Evolutionary conservation across 805 yeast genomes (phyloP).

Genomic region (Kazachstania kunashirensis): DNA sequence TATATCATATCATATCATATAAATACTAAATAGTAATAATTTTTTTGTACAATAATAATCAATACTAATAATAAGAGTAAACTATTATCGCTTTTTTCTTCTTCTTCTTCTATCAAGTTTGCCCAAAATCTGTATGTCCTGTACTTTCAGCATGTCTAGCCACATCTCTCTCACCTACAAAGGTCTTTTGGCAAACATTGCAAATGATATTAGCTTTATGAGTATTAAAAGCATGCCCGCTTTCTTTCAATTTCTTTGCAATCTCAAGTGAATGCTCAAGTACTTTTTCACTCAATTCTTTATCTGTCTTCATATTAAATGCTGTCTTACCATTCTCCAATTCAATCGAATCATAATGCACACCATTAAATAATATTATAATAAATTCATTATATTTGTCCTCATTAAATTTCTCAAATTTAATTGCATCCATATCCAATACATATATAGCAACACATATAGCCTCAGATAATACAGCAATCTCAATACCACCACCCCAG

Average conservation of each 20-base stretch:
- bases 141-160: constrained; percentile 52
- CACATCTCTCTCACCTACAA: constrained; percentile 58
- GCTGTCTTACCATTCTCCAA: constrained; percentile 32
- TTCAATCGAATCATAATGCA: constrained; percentile 63
- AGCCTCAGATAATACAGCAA: constrained; percentile 48
- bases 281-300: constrained; percentile 23
- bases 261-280: constrained; percentile 33
- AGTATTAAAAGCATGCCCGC: constrained; percentile 58
- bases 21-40: no score
- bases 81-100: no score
- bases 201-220: constrained; percentile 49
- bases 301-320: constrained; percentile 31
- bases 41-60: no score
- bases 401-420: constrained; percentile 45
- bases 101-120: constrained; percentile 28
- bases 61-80: no score
- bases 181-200: constrained; percentile 39
- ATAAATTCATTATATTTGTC: constrained; percentile 36
- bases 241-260: constrained; percentile 36
- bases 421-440: constrained; percentile 54
- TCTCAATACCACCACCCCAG: constrained; percentile 83
- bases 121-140: constrained; percentile 57
- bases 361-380: constrained; percentile 55
- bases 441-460: constrained; percentile 46
- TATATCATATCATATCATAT: no score